Evolutionary conservation across 306 rosid species (phyloP), one percentile per base, ranked within the genome.

Genomic region (Casuarina glauca): DNA sequence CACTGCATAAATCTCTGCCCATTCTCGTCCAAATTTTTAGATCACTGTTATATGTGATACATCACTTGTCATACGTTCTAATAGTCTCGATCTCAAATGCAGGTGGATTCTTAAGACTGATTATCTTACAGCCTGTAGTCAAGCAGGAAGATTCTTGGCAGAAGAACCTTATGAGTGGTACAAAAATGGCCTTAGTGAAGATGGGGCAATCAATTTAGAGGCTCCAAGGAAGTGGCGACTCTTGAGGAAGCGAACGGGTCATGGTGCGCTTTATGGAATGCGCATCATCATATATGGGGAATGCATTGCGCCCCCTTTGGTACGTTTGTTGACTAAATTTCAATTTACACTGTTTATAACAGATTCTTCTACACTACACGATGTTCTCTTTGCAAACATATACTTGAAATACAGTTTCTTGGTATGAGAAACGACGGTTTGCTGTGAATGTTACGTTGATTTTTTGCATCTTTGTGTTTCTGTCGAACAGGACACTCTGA

Each of bases 211-310:
- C 72, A 90, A 87, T 84, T 79, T 95, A 87, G 97, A 93, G 86
- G 99, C 99, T 78, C 99, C 99, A 5, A 89, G 99, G 82, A 95
- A 88, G 81, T 95, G 97, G 97, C 96, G 97, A 81, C 86, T 85
- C 63, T 77, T 95, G 84, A 89, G 83, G 83, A 90, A 87, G 88
- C 88, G 84, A 83, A 93, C 97, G 2, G 97, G 94, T 74, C 97
- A 91, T 12, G 97, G 97, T 52, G 97, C 93, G 57, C 87, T 95
- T 41, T 79, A 87, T 72, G 97, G 97, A 66, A 84, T 91, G 96
- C 93, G 88, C 74, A 73, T 87, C 44, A 74, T 93, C 80, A 78
- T 95, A 39, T 90, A 95, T 50, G 97, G 99, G 0, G 97, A 91
- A 74, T 95, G 91, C 78, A 91, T 91, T 44, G 91, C 93, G 15